These are phyloP conservation scores for Oryza meridionalis DNA, from an alignment of 176 grass and related monocot species.

Conservation along the genomic window DNA sequence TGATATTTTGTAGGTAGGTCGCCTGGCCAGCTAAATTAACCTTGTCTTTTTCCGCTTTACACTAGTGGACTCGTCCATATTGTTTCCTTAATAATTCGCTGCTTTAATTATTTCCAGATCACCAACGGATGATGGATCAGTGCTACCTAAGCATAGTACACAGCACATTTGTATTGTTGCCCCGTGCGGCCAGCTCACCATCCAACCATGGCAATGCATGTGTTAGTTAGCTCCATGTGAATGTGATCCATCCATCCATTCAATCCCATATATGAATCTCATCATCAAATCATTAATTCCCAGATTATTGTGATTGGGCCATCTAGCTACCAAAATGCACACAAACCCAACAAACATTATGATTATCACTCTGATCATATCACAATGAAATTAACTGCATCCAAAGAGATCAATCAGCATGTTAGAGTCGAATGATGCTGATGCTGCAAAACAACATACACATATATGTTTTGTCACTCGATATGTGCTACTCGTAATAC, in stretches of 20 bases:
- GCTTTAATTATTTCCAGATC: not conserved
- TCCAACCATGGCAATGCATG: not conserved
- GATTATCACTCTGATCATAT: not conserved
- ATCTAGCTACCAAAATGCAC: conserved; percentile 8
- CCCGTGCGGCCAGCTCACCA: not conserved
- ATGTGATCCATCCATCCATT: not conserved
- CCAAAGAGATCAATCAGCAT: not conserved
- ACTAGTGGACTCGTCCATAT: not conserved
- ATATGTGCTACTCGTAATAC: not conserved
- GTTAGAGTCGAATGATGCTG: not conserved
- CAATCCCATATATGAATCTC: not conserved
- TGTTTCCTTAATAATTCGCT: not conserved
- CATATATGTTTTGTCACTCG: not conserved
- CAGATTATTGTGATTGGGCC: conserved; percentile 24
- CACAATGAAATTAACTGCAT: not conserved
- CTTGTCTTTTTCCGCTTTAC: not conserved
- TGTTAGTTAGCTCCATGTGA: not conserved
- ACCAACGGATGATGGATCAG: not conserved
- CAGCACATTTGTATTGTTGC: not conserved
- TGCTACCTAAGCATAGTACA: not conserved
- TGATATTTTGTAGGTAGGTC: not conserved
- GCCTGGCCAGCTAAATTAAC: not conserved
- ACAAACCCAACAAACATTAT: not conserved
- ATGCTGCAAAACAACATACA: not conserved
- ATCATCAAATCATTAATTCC: conserved; percentile 26